Evolutionary conservation across 2,329 filamentous ascomycete species (phyloP).

Genomic region (Hypomyces rosellus): DNA sequence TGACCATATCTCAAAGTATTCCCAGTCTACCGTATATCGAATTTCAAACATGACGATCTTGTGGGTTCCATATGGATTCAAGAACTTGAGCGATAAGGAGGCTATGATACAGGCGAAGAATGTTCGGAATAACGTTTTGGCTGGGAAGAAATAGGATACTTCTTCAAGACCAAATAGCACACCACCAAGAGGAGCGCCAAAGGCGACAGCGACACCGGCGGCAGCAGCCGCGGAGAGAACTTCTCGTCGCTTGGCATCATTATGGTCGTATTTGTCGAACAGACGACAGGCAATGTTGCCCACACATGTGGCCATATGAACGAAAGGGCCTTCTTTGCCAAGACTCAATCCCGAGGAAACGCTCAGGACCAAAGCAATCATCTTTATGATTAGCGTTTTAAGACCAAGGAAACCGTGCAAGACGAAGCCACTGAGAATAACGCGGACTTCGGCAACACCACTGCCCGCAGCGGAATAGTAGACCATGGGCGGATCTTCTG

Average conservation of each 20-base stretch:
- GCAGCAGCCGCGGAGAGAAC: constrained; percentile 89
- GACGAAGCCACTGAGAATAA: constrained; percentile 96
- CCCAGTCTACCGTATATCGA: constrained; percentile 84
- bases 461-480: constrained; percentile 96
- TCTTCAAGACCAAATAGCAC: constrained; percentile 93
- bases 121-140: constrained; percentile 92
- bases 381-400: constrained; percentile 81
- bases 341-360: constrained; percentile 89
- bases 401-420: constrained; percentile 91
- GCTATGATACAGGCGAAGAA: constrained; percentile 98
- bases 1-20: constrained; percentile 79
- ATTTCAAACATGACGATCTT: constrained; percentile 98
- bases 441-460: constrained; percentile 93
- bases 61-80: constrained; percentile 91
- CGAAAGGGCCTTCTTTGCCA: constrained; percentile 91
- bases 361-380: constrained; percentile 73
- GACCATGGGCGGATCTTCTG: constrained; percentile 61
- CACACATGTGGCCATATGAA: constrained; percentile 94
- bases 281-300: constrained; percentile 92
- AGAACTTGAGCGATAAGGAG: constrained; percentile 83
- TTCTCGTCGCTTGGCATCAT: constrained; percentile 90
- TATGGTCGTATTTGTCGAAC: constrained; percentile 90
- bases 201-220: constrained; percentile 87
- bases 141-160: constrained; percentile 94
- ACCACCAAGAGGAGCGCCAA: constrained; percentile 80